phyloP scores from a whole-genome alignment of 176 grass and related monocot genomes.

The Metroxylon sagu region DNA sequence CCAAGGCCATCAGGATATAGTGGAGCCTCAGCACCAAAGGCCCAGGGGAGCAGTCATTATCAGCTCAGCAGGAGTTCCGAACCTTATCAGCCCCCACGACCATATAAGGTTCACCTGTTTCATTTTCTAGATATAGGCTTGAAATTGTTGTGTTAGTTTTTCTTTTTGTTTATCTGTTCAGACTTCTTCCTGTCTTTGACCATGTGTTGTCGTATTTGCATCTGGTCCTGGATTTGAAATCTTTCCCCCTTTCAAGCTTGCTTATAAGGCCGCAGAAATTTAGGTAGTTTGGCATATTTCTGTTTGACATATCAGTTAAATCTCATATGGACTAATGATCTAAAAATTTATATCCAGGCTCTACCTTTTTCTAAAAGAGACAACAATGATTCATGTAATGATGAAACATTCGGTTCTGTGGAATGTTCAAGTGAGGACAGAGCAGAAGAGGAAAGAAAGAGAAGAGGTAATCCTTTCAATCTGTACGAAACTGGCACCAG shows the following conservation, averaged over 20 bases:
- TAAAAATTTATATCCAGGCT: constrained; percentile 27
- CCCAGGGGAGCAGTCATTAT: constrained; percentile 33
- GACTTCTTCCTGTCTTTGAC: no score
- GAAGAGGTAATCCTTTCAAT: constrained; percentile 45
- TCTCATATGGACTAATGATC: no score
- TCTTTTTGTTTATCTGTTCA: no score
- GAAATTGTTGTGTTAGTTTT: no score
- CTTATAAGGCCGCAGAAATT: no score
- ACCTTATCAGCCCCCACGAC: constrained; percentile 92
- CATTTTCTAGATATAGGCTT: no score
- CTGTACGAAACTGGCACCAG: no score
- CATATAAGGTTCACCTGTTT: constrained; percentile 49
- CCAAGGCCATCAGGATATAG: constrained; percentile 61
- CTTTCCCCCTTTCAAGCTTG: no score
- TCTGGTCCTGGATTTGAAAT: no score
- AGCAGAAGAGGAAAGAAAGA: constrained; percentile 86
- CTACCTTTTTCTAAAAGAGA: constrained; percentile 46
- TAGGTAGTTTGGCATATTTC: no score
- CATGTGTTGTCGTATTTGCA: no score
- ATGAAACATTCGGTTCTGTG: constrained; percentile 88
- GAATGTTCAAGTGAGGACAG: constrained; percentile 69
- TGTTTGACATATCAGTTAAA: no score
- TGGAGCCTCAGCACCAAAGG: constrained; percentile 37
- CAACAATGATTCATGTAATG: constrained; percentile 63
- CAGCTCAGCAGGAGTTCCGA: constrained; percentile 60